phyloP scores from a whole-genome alignment of 2,329 filamentous ascomycete genomes.

The Sporothrix dimorphospora region DNA sequence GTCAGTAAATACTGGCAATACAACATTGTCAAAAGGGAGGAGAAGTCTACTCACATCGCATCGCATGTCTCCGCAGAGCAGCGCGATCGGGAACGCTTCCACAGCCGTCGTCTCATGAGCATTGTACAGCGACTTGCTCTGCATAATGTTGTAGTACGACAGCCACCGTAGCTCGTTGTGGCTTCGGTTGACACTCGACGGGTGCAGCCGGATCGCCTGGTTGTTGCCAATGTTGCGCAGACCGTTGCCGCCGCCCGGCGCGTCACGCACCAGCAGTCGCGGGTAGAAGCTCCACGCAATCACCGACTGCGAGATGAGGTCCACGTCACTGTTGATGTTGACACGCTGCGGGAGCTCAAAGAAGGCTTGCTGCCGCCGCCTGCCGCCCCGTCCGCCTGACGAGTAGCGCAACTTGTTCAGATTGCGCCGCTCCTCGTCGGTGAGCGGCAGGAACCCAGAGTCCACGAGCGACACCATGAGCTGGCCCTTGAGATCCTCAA shows the following conservation, averaged over 20 bases:
- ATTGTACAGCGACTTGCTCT: constrained; percentile 84
- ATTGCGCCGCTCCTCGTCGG: constrained; percentile 69
- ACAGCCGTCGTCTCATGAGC: constrained; percentile 85
- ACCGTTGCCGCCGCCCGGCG: constrained; percentile 66
- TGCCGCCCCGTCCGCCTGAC: constrained; percentile 55
- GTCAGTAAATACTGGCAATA: constrained; percentile 41
- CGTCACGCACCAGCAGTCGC: constrained; percentile 80
- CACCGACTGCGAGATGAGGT: constrained; percentile 76
- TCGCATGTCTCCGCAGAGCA: constrained; percentile 86
- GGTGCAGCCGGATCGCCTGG: constrained; percentile 83
- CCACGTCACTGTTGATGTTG: constrained; percentile 77
- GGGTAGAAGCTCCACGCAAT: constrained; percentile 96
- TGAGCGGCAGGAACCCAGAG: constrained; percentile 78
- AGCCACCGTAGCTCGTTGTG: constrained; percentile 73
- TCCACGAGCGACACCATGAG: constrained; percentile 83
- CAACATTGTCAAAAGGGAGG: not conserved
- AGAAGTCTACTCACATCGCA: constrained; percentile 67
- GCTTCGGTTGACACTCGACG: constrained; percentile 84
- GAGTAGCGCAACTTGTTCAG: constrained; percentile 71
- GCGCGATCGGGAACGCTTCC: constrained; percentile 78
- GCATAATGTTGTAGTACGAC: constrained; percentile 97
- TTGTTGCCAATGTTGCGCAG: constrained; percentile 93
- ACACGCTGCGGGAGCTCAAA: constrained; percentile 79
- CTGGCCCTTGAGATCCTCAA: constrained; percentile 94
- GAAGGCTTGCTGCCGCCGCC: constrained; percentile 68